Evolutionary conservation across 768 basidiomycete species (phyloP), one percentile per base, ranked within the genome.

Genomic region (Coprinopsis marcescibilis): DNA sequence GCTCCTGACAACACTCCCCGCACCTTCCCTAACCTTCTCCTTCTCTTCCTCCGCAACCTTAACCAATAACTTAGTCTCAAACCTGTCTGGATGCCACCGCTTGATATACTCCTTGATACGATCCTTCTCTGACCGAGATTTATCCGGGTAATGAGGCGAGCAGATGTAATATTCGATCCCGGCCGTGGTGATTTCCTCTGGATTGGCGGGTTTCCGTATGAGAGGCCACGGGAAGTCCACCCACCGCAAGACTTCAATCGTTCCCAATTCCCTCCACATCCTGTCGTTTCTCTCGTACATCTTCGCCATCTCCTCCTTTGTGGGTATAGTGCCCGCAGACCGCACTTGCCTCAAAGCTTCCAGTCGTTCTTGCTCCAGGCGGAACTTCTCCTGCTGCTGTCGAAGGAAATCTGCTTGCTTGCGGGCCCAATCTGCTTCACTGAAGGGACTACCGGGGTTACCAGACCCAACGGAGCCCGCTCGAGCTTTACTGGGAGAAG

Each of bases 31-130:
- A 41, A 90, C 85, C 56, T 62, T 75, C 57, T 80, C 85, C 59
- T 71, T 73, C 50, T 89, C 84, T 27, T 60, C 69, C 51, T 81
- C 80, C 40, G 67, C 63, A 40, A 89, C 84, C 62, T 80, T 80
- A 10, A 73, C 66, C 57, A 89, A 60, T 44, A 77, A 65, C 60
- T 83, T 80, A 27, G 78, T 79, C 53, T 89, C 83, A 57, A 90
- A 89, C 26, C 84, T 78, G 64, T 90, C 88, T 3, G 88, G 87
- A 63, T 90, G 87, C 87, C 86, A 90, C 52, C 73, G 67, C 62
- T 77, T 75, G 55, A 90, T 73, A 45, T 81, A 78, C 50, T 89
- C 86, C 67, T 80, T 85, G 52, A 88, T 71, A 12, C 85, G 78
- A 55, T 89, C 87, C 65, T 84, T 85, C 41, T 70, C 55, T 38